Evolutionary conservation across 257 asterid genomes (phyloP), one percentile per base, ranked within the genome.

Genomic region (Paraleonurus japonicus): DNA sequence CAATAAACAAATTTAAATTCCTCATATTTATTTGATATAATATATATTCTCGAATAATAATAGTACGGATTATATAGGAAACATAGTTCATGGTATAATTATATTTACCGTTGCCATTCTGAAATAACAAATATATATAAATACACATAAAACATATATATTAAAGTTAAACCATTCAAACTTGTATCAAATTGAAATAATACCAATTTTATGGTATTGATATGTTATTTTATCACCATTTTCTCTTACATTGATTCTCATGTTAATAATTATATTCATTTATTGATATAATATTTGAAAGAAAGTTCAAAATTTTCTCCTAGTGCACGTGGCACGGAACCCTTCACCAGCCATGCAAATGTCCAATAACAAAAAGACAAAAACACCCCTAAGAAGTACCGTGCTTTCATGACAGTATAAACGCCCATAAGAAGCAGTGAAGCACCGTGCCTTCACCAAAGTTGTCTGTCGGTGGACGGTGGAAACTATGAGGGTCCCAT

Each of bases 381-480:
- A 72, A 50, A 3, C 68, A 30, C 81, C 78, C 78, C 10, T 57
- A 27, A n/a, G n/a, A n/a, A n/a, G n/a, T n/a, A n/a, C n/a, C n/a
- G n/a, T n/a, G n/a, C n/a, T n/a, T n/a, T n/a, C n/a, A n/a, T n/a
- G n/a, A n/a, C n/a, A n/a, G n/a, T n/a, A n/a, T n/a, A n/a, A n/a
- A n/a, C n/a, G n/a, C n/a, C n/a, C n/a, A n/a, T n/a, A n/a, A n/a
- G n/a, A n/a, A n/a, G n/a, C n/a, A n/a, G n/a, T n/a, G n/a, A n/a
- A n/a, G n/a, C 57, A 55, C 27, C 67, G 71, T 37, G 20, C 37
- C 61, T 26, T 65, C 57, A 19, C 61, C 45, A 66, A 78, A 72
- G 50, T 61, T 67, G 75, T 26, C 78, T 61, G 75, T 67, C 75
- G 78, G 81, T 78, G 78, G 75, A 20, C 74, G 78, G 75, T 61